Evolutionary conservation across 1,284 basidiomycete species (phyloP), one percentile per base, ranked within the genome.

Genomic region (Irpex rosettiformis): DNA sequence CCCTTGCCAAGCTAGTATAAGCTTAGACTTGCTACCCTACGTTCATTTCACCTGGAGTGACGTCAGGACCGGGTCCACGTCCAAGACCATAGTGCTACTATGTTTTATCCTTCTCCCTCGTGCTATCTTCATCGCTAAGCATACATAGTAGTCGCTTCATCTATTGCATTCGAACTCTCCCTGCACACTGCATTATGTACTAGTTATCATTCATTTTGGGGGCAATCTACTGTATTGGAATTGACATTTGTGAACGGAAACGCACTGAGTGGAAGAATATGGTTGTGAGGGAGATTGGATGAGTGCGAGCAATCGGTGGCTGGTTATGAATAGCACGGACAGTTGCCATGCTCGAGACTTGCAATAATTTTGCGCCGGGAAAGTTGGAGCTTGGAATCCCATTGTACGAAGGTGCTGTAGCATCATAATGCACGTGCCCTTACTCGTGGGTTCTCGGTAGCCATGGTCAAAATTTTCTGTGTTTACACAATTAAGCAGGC

Each of bases 1-100:
- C 83, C 52, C 79, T 94, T 58, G 91, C 89, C 49, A 68, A 69
- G 61, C 69, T 73, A 48, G 68, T 66, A 22, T 71, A 64, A 62
- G 54, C 27, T n/a, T 28, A n/a, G 48, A 25, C 21, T 45, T 45
- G 43, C 43, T 11, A 37, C 33, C 33, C n/a, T n/a, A 37, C 33
- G 16, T 3, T 37, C 33, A 45, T 45, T 45, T 37, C 33, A 27
- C 27, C 27, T 24, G 52, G 33, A 40, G n/a, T 13, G 52, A 58
- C 48, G 56, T 52, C 28, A 28, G 54, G 56, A 52, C 56, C 49
- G 57, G 8, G 57, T 58, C 51, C 43, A 3, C 60, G 30, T 51
- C 60, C 24, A 28, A 21, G 21, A n/a, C n/a, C n/a, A n/a, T n/a
- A 18, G 16, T 45, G 10, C 43, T 43, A 24, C 43, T 42, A 27